Evolutionary conservation across 352 stramenopile species (phyloP).

Genomic region (Phytophthora boehmeriae): DNA sequence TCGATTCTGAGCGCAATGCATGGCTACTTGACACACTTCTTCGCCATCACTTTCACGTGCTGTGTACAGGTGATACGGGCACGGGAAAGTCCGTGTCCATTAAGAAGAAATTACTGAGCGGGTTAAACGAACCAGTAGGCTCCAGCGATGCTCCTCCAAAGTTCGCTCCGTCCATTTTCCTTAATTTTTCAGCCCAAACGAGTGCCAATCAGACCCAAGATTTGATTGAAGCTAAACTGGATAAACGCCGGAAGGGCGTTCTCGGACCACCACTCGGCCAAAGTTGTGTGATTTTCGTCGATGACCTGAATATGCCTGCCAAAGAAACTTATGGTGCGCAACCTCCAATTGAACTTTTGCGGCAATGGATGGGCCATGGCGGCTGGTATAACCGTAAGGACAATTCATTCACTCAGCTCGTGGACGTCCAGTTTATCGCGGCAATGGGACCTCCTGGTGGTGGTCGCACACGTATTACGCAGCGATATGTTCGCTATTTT

Average conservation of each 20-base stretch:
- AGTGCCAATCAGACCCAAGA: constrained; percentile 95
- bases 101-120: constrained; percentile 92
- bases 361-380: constrained; percentile 94
- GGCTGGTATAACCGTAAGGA: constrained; percentile 96
- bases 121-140: constrained; percentile 57
- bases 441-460: constrained; percentile 93
- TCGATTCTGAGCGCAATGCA: constrained; percentile 93
- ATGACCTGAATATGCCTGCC: constrained; percentile 95
- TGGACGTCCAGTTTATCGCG: constrained; percentile 93
- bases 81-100: constrained; percentile 95
- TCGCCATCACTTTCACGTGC: constrained; percentile 87
- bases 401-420: constrained; percentile 92
- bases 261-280: constrained; percentile 90
- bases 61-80: constrained; percentile 92
- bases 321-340: constrained; percentile 95
- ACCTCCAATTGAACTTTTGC: constrained; percentile 92
- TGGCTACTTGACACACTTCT: constrained; percentile 92
- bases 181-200: constrained; percentile 95
- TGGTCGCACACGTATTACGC: constrained; percentile 91
- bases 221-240: constrained; percentile 94
- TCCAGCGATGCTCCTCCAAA: constrained; percentile 18
- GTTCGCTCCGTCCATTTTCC: constrained; percentile 87
- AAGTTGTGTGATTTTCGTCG: constrained; percentile 93
- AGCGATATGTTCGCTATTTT: constrained; percentile 93
- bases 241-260: constrained; percentile 94